Base-by-base conservation (phyloP, 208 protist species). In the Leishmania guyanensis region DNA sequence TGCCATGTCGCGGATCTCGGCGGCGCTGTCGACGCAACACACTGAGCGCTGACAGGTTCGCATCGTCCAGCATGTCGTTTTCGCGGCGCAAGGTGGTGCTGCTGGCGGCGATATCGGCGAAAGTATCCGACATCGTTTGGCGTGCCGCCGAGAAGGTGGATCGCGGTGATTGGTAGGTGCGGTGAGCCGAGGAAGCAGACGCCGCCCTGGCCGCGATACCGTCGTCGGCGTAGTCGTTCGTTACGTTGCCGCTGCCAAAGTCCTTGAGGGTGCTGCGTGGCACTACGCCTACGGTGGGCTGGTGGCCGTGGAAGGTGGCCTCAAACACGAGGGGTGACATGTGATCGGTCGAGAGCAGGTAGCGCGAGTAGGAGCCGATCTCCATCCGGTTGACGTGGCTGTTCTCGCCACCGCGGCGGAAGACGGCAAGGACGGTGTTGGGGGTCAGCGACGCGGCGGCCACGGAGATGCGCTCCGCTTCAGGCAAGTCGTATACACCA, bases 351-450 rank as follows among this genome's bases (percentile, higher is more conserved):
- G 88, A 86, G 58, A 89, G 79, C n/a, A 95, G 80, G 70, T 90
- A 93, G 76, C 91, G 91, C 5, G 91, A 95, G 86, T 95, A 95
- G 75, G 83, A 89, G 20, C 91, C 91, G 54, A 84, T 73, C 43
- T 86, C 85, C 91, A 95, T 95, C 60, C 91, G 88, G 81, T 95
- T 95, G n/a, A 85, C 83, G 78, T 93, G 91, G 68, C 89, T 95
- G 85, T 95, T 95, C 77, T 93, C 88, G 26, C 54, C 64, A n/a
- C 88, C 90, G 22, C 90, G 90, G 36, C 89, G 88, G 68, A 92
- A 93, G 29, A 87, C 77, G 36, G 79, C 75, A 54, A 86, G 82
- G 12, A 81, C 84, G 10, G 77, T 86, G 78, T 48, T 86, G 12
- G 82, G 82, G 22, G 82, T 86, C 65, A 86, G 36, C 72, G 78